Evolutionary conservation across 2,329 filamentous ascomycete species (phyloP), one percentile per base, ranked within the genome.

Genomic region (Coniochaeta sp.): DNA sequence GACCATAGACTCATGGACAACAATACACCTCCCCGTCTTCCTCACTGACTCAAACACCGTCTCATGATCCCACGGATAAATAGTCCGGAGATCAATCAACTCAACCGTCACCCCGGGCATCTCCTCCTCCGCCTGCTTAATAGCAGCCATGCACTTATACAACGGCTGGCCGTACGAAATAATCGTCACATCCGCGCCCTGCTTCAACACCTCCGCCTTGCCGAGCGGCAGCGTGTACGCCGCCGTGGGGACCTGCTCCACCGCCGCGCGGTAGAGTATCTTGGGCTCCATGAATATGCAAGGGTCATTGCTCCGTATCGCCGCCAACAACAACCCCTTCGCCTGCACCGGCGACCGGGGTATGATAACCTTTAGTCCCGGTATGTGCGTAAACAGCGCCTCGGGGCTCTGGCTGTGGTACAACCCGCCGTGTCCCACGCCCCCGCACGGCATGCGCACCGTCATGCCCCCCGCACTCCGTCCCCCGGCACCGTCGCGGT

Each of bases 241-340:
- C 22, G 83, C 86, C 1, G 84, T 81, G 0, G 91, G 91, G 1
- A 96, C 91, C 66, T 96, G 89, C 68, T 96, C 91, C 24, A 95
- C 89, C 0, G 91, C 89, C 0, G 91, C 91, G 18, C 91, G 85
- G 67, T 96, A 96, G 12, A 96, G 74, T 46, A 94, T 88, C 72
- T 96, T 96, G 42, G 91, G 91, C 66, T 96, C 91, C 85, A 96
- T 85, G 69, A 96, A 95, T 50, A 96, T 75, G 56, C 92, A 89
- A 0, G 91, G 91, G 66, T 96, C 91, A 55, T 90, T 89, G 78
- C 83, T 71, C 73, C 82, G 82, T 50, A 95, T 90, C 0, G 86
- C 80, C 3, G 87, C 79, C 3, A 95, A 75, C 49, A 96, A 73
- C 3, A 96, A 75, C 2, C 91, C 91, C 68, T 96, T 96, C 4